phyloP scores from a whole-genome alignment of 108 stramenopile species.

The Schizochytrium sp. region DNA sequence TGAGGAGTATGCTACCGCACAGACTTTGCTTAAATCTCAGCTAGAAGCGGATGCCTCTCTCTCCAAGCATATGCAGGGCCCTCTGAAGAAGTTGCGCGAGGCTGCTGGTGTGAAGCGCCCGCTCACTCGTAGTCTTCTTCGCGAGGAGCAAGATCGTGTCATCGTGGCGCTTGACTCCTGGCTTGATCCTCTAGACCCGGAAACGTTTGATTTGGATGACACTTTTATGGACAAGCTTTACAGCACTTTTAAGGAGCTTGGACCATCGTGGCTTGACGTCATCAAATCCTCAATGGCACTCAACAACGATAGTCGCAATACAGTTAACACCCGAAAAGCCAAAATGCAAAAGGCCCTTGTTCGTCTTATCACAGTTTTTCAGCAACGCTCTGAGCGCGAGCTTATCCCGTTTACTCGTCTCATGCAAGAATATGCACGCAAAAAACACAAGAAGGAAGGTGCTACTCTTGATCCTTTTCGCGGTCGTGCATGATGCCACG shows the following conservation, averaged over 20 bases:
- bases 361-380: slow-evolving; percentile 13
- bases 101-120: not conserved
- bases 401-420: slow-evolving; percentile 9
- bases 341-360: not conserved
- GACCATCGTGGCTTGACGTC: slow-evolving; percentile 5
- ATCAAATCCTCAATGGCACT: slow-evolving; percentile 41
- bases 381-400: slow-evolving; percentile 46
- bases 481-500: too few species aligned
- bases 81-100: not conserved
- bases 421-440: not conserved
- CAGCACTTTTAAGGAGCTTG: not conserved
- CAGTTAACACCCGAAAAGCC: not conserved
- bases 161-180: slow-evolving; percentile 21
- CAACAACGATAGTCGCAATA: slow-evolving; percentile 8
- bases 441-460: not conserved
- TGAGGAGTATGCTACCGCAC: not conserved
- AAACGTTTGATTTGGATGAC: not conserved
- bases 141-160: slow-evolving; percentile 1
- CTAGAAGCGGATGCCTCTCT: not conserved
- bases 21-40: not conserved
- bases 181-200: not conserved
- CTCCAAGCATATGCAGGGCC: not conserved
- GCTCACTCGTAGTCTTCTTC: not conserved
- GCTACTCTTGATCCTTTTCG: too few species aligned
- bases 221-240: not conserved